Base-by-base conservation (phyloP, 2,329 filamentous ascomycete species). In the Diaporthe sp. region DNA sequence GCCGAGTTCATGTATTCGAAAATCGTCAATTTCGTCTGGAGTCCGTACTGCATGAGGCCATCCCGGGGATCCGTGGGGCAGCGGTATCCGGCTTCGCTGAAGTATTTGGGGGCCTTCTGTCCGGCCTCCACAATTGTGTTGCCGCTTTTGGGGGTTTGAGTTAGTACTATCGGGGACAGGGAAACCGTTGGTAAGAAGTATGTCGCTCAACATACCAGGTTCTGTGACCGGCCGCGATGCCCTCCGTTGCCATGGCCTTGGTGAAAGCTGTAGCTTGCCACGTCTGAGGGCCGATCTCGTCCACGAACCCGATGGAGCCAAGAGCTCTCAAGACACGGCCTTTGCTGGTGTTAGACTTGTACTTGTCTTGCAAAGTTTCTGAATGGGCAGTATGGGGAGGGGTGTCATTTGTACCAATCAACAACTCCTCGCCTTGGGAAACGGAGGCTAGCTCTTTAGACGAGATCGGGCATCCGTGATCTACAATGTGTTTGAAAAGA, bases 1-100 rank as follows among this genome's bases (percentile, higher is more conserved):
- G 76, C 78, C 0, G 78, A 73, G 6, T 30, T 71, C 35, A 79
- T 75, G 0, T 79, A 22, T 25, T 79, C 71, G 69, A 80, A 81
- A 0, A 72, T 72, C 0, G 72, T 72, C 1, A 81, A 19, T 39
- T 81, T 81, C 1, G 79, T 78, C 37, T 78, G 72, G 30, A 79
- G 79, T 1, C 78, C 79, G 44, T 79, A 80, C 51, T 81, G 79
- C 75, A 79, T 77, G 4, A 80, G 68, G 3, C 79, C 79, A 47
- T 80, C 78, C 1, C 73, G 66, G 3, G 79, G 79, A 32, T 81
- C 74, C 0, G 72, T 76, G 0, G 79, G 80, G 55, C 78, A 79
- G 27, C 72, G 76, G 22, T 79, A 78, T 1, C 79, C 79, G 13
- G 71, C 56, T 71, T 81, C 79, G 12, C 59, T 61, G 15, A 81